phyloP scores from a whole-genome alignment of 1,139 yeast species.

The Candida sp. region DNA sequence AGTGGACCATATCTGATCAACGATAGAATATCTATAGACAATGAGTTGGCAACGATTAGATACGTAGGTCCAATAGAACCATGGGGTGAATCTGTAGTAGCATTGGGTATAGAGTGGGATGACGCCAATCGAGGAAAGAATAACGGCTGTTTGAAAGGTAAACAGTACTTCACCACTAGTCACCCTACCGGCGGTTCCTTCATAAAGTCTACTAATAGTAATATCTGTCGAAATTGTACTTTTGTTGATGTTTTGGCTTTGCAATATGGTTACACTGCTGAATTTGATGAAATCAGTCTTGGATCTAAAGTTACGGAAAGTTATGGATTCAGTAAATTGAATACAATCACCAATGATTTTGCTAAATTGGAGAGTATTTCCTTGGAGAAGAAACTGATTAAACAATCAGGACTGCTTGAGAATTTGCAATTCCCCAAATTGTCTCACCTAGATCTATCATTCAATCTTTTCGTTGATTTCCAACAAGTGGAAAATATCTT shows the following conservation, averaged over 20 bases:
- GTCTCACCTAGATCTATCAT: conserved; percentile 56
- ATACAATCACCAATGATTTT: conserved; percentile 45
- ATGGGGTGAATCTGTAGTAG: conserved; percentile 52
- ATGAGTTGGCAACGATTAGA: conserved; percentile 58
- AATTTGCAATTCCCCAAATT: conserved; percentile 16
- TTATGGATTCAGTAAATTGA: conserved; percentile 61
- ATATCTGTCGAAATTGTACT: conserved; percentile 19
- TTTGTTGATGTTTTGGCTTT: conserved; percentile 36
- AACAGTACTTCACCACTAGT: conserved; percentile 49
- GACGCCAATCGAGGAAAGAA: conserved; percentile 68
- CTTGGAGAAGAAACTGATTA: conserved; percentile 37
- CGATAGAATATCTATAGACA: conserved; percentile 44
- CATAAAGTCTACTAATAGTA: conserved; percentile 43
- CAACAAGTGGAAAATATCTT: conserved; percentile 36
- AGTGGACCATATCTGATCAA: conserved; percentile 16
- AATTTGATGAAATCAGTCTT: conserved; percentile 12
- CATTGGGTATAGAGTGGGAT: conserved; percentile 91
- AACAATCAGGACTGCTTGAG: conserved; percentile 3
- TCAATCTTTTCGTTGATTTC: conserved; percentile 50
- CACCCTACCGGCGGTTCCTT: conserved; percentile 58
- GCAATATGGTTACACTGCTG: conserved; percentile 40
- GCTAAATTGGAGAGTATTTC: conserved; percentile 45
- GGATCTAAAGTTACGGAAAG: conserved; percentile 1
- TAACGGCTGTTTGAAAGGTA: conserved; percentile 65
- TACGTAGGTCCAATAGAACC: conserved; percentile 55